Conservation (phyloP, 371 early-diverging fungal species). For the Apophysomyces trapeziformis region DNA sequence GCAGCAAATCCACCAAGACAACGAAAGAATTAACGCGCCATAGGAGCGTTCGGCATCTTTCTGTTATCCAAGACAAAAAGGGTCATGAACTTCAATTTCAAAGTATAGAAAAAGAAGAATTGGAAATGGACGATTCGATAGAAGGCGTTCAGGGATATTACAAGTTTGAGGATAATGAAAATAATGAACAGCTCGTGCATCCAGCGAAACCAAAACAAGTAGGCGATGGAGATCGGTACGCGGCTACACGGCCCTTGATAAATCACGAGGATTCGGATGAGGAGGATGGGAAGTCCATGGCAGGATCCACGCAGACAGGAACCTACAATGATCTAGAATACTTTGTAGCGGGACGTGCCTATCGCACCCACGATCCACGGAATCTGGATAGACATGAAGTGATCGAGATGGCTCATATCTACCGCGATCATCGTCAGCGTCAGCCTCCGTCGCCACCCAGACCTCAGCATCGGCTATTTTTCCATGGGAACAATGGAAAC, state of each 20-base stretch:
- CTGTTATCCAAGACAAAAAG: constrained; percentile 23
- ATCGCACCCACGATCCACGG: constrained; percentile 24
- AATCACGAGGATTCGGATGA: not conserved
- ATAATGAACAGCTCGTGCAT: not conserved
- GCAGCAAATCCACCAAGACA: constrained; percentile 14
- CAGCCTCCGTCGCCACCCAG: constrained; percentile 11
- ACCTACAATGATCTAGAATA: constrained; percentile 24
- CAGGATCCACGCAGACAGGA: constrained; percentile 10
- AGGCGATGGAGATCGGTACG: constrained; percentile 8
- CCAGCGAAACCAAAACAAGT: not conserved
- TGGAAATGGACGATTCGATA: constrained; percentile 42
- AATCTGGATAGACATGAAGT: constrained; percentile 17
- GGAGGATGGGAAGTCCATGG: not conserved
- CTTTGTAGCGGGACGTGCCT: constrained; percentile 27
- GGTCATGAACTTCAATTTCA: constrained; percentile 41
- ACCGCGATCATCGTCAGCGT: constrained; percentile 21
- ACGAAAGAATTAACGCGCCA: constrained; percentile 32
- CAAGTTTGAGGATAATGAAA: constrained; percentile 38
- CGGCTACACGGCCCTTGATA: constrained; percentile 22
- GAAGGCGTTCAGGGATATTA: constrained; percentile 43
- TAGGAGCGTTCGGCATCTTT: constrained; percentile 38
- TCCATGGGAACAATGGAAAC: constrained; percentile 10
- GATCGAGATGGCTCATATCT: constrained; percentile 30
- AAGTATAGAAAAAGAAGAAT: constrained; percentile 32
- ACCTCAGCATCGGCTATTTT: not conserved